Conservation (phyloP, 176 grass and related monocot genomes). For the Tillandsia leiboldiana region DNA sequence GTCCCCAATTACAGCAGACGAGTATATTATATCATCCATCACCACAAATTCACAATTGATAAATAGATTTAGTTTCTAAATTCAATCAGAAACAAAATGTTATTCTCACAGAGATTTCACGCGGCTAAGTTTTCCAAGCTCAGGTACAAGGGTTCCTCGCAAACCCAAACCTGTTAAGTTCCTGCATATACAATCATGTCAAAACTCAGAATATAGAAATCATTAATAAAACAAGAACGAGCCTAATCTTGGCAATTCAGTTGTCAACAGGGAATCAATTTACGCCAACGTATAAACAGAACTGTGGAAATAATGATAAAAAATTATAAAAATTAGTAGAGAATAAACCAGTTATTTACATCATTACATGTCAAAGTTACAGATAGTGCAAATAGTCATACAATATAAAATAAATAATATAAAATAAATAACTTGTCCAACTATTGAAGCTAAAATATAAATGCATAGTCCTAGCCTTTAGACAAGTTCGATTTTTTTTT, state of each 20-base stretch:
- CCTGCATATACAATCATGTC: conserved; percentile 39
- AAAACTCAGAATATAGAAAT: conserved; percentile 18
- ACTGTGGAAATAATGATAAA: background rate
- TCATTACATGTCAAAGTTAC: background rate
- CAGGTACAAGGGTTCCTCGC: conserved; percentile 59
- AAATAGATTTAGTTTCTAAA: background rate
- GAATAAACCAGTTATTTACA: background rate
- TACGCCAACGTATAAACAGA: background rate
- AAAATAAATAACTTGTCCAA: background rate
- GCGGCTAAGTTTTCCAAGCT: conserved; percentile 49
- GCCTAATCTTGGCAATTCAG: too few relatives aligned
- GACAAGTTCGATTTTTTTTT: background rate
- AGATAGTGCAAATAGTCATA: background rate
- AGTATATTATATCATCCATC: too few relatives aligned
- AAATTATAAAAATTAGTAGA: background rate
- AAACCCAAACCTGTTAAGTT: conserved; percentile 67
- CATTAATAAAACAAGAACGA: background rate
- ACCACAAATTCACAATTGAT: too few relatives aligned
- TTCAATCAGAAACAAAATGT: background rate
- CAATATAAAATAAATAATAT: background rate
- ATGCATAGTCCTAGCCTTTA: background rate
- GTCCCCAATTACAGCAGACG: too few relatives aligned
- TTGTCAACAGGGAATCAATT: too few relatives aligned
- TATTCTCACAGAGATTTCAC: conserved; percentile 57
- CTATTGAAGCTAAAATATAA: background rate